Evolutionary conservation across 1,284 basidiomycete genomes (phyloP).

Genomic region (Pulchroboletus neoregius): DNA sequence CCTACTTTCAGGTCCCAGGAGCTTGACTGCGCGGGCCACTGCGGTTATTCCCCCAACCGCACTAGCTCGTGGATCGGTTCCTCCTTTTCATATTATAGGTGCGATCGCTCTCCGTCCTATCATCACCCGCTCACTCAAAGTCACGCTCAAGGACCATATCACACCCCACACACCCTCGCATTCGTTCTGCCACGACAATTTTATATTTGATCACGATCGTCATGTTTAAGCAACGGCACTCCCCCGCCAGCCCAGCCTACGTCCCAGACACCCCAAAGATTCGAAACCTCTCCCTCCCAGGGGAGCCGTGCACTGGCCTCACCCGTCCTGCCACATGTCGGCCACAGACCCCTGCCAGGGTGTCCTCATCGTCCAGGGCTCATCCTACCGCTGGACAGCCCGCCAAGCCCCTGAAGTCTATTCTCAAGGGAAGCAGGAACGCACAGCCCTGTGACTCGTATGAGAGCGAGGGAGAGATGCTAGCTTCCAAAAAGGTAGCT

Average conservation of each 20-base stretch:
- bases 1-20: slow-evolving; percentile 11
- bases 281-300: slow-evolving; percentile 31
- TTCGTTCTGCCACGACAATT: slow-evolving; percentile 21
- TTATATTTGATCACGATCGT: slow-evolving; percentile 27
- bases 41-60: slow-evolving; percentile 20
- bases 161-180: neutral
- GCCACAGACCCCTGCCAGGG: slow-evolving; percentile 23
- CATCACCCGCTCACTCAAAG: neutral
- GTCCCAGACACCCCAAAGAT: slow-evolving; percentile 31
- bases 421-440: slow-evolving; percentile 28
- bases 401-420: slow-evolving; percentile 28
- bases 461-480: slow-evolving; percentile 31
- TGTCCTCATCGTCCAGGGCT: slow-evolving; percentile 19
- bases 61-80: slow-evolving; percentile 15
- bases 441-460: slow-evolving; percentile 23
- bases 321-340: slow-evolving; percentile 22
- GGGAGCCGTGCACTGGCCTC: slow-evolving; percentile 22
- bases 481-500: slow-evolving; percentile 23
- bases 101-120: neutral
- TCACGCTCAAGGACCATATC: slow-evolving; percentile 1
- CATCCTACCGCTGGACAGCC: slow-evolving; percentile 25
- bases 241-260: slow-evolving; percentile 20
- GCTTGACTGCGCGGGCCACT: slow-evolving; percentile 25
- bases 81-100: slow-evolving; percentile 15
- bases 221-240: slow-evolving; percentile 31